Evolutionary conservation across 116 monocot species (phyloP).

Genomic region (Dioscorea cayenensis): DNA sequence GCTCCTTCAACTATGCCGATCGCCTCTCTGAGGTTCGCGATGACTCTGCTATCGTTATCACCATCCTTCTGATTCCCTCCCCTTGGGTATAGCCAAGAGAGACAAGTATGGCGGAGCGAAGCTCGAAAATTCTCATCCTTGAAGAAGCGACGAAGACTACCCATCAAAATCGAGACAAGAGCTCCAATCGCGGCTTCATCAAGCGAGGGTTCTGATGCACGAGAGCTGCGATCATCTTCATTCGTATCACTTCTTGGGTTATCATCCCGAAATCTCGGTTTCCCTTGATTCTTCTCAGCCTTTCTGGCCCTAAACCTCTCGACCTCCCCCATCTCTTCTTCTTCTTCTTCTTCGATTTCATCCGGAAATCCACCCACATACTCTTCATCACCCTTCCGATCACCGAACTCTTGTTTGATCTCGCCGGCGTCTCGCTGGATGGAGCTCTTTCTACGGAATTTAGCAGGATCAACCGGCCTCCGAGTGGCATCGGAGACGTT

Average conservation of each 20-base stretch:
- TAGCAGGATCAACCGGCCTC: no score
- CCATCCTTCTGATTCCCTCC: no score
- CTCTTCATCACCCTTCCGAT: background rate
- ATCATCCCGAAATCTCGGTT: no score
- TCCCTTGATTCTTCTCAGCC: no score
- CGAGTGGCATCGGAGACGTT: background rate
- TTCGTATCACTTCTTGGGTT: no score
- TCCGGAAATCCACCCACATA: background rate
- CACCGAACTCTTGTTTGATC: background rate
- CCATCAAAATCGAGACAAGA: constrained; percentile 30
- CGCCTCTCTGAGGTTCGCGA: constrained; percentile 26
- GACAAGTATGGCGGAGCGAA: constrained; percentile 23
- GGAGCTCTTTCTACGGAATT: background rate
- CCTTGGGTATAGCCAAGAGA: constrained; percentile 19
- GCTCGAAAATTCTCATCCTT: constrained; percentile 39
- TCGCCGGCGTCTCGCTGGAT: background rate
- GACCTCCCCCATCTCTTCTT: background rate
- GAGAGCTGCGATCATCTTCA: no score
- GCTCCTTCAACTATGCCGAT: constrained; percentile 21
- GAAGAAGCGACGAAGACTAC: constrained; percentile 18
- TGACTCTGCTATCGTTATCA: constrained; percentile 7
- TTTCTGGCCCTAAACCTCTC: background rate
- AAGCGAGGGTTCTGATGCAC: constrained; percentile 11
- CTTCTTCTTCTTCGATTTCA: background rate
- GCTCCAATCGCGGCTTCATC: constrained; percentile 25